Conservation (phyloP, 345 rosid genomes). For the Euclidium syriacum region DNA sequence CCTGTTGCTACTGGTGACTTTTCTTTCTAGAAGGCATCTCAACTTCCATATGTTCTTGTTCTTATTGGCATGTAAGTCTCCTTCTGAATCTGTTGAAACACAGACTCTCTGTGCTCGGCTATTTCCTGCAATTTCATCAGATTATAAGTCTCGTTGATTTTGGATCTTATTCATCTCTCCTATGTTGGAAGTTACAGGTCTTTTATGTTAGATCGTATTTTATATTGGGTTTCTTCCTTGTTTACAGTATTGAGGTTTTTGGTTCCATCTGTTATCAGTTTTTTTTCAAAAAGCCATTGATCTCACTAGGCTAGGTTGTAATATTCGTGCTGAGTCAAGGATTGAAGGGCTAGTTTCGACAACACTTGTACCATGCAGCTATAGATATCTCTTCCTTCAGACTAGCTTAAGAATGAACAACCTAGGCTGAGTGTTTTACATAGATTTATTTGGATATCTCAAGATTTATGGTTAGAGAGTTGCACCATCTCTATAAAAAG, state of each 20-base stretch:
- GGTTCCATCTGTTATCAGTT: neutral
- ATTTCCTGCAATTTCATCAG: neutral
- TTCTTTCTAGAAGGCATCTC: slow-evolving; percentile 55
- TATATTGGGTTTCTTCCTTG: neutral
- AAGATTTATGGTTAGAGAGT: neutral
- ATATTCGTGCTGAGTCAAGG: neutral
- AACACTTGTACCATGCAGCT: neutral
- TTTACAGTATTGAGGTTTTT: neutral
- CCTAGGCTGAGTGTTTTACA: neutral
- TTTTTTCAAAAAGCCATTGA: neutral
- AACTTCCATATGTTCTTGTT: slow-evolving; percentile 87
- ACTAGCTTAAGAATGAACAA: neutral
- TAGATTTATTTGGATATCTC: neutral
- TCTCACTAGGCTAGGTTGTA: neutral
- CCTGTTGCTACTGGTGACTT: slow-evolving; percentile 43
- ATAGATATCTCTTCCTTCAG: neutral
- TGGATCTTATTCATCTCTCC: neutral
- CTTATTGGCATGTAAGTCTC: slow-evolving; percentile 64
- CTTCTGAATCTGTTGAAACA: neutral
- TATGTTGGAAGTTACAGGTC: too few species aligned
- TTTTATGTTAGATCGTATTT: too few species aligned
- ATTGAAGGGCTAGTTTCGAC: neutral
- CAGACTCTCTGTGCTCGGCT: neutral
- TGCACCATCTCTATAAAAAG: neutral
- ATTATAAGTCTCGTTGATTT: neutral